phyloP scores from a whole-genome alignment of 2,329 filamentous ascomycete species.

The Xylaria sp. region DNA sequence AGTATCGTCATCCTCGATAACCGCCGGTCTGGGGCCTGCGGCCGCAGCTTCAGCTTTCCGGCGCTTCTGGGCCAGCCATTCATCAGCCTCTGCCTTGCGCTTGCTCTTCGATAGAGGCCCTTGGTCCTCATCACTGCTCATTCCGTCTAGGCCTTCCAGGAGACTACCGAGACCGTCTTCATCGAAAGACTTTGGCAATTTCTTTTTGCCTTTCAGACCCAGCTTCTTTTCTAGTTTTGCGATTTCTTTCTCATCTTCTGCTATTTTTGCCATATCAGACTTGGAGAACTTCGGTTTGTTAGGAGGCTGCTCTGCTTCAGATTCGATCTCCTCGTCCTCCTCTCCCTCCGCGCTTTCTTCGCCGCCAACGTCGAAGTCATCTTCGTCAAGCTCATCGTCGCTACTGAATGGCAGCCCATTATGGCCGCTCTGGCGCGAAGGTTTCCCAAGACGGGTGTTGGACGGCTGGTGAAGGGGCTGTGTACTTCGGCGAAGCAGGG shows the following conservation, averaged over 20 bases:
- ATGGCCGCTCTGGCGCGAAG: constrained; percentile 18
- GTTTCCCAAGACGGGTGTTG: constrained; percentile 10
- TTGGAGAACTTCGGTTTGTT: constrained; percentile 46
- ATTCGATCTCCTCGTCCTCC: constrained; percentile 43
- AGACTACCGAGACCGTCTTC: constrained; percentile 87
- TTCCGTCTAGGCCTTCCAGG: constrained; percentile 74
- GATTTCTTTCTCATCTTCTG: constrained; percentile 89
- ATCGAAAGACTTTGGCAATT: constrained; percentile 75
- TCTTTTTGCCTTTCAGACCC: constrained; percentile 81
- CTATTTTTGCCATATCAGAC: constrained; percentile 70
- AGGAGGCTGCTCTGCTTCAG: constrained; percentile 48
- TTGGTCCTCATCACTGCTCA: constrained; percentile 53
- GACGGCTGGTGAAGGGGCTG: constrained; percentile 26
- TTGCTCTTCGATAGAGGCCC: constrained; percentile 69
- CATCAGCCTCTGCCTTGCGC: constrained; percentile 66
- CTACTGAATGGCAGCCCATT: constrained; percentile 28
- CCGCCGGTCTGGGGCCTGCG: constrained; percentile 39
- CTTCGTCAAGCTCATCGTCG: constrained; percentile 39
- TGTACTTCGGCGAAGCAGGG: constrained; percentile 42
- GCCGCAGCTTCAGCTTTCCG: constrained; percentile 55
- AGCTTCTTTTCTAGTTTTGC: constrained; percentile 87
- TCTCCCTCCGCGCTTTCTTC: constrained; percentile 36
- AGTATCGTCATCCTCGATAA: constrained; percentile 45
- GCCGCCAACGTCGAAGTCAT: constrained; percentile 35
- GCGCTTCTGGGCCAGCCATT: constrained; percentile 70